These are phyloP conservation scores for Microstegium vimineum DNA, from an alignment of 176 grass and related monocot species.

Conservation along the genomic window DNA sequence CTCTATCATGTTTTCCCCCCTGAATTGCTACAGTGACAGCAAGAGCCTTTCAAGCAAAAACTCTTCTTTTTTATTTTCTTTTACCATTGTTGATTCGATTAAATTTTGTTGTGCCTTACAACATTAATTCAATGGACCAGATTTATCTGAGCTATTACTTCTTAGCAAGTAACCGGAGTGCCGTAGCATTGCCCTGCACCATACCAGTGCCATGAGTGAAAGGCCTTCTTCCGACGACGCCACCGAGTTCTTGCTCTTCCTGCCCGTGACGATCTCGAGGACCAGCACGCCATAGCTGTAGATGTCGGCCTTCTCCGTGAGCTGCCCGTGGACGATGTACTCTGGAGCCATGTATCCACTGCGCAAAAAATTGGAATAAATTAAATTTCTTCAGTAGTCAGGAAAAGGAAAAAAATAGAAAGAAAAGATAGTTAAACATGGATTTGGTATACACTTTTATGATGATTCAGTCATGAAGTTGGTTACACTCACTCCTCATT, in stretches of 20 bases:
- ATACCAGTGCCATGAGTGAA: constrained; percentile 65
- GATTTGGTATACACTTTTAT: neutral
- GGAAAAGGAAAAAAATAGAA: neutral
- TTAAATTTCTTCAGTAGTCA: neutral
- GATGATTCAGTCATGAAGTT: neutral
- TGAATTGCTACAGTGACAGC: constrained; percentile 9
- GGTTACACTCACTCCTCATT: neutral
- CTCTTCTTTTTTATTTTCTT: neutral
- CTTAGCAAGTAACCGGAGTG: too few species aligned
- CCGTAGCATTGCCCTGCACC: neutral
- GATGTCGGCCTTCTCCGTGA: constrained; percentile 85
- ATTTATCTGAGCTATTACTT: neutral
- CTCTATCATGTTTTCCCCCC: neutral
- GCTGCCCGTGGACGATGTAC: constrained; percentile 80
- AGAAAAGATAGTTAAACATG: neutral
- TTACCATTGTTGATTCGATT: neutral
- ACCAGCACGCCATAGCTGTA: constrained; percentile 80
- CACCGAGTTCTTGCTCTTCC: constrained; percentile 74
- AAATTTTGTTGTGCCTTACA: neutral
- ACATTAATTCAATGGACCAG: too few species aligned
- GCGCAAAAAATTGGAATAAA: neutral
- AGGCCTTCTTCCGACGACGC: constrained; percentile 52
- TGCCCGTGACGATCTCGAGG: constrained; percentile 74
- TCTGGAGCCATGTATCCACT: constrained; percentile 95
- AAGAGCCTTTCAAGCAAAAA: neutral